phyloP scores from a whole-genome alignment of 768 basidiomycete genomes.

The Boletus rubroflammeus region DNA sequence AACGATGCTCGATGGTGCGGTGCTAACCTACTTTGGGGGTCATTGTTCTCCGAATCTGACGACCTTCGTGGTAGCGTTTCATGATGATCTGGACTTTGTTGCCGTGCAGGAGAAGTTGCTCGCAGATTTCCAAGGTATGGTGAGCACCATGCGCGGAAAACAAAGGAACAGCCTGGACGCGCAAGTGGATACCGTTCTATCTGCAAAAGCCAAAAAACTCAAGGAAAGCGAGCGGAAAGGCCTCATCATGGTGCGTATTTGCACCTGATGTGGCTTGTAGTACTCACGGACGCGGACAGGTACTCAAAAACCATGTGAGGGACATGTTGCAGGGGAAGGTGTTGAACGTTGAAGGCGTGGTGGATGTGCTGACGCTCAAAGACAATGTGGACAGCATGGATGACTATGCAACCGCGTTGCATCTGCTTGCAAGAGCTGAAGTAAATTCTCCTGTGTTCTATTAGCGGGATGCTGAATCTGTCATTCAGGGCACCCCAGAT shows the following conservation, averaged over 20 bases:
- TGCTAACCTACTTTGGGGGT: neutral
- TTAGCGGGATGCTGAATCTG: conserved; percentile 1
- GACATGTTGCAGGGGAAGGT: conserved; percentile 71
- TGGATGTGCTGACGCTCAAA: conserved; percentile 83
- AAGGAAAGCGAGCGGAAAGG: conserved; percentile 44
- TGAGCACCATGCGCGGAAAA: conserved; percentile 45
- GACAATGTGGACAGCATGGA: conserved; percentile 60
- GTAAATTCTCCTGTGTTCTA: conserved; percentile 34
- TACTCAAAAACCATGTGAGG: conserved; percentile 68
- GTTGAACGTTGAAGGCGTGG: conserved; percentile 71
- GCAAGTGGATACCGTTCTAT: conserved; percentile 62
- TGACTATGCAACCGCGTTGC: conserved; percentile 67
- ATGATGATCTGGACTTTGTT: conserved; percentile 84
- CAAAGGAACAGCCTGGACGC: conserved; percentile 62
- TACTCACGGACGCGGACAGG: conserved; percentile 33
- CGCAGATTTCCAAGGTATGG: conserved; percentile 53
- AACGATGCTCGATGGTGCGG: conserved; percentile 51
- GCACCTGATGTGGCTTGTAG: neutral
- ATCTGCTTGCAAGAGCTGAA: conserved; percentile 54
- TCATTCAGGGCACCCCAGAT: conserved; percentile 61
- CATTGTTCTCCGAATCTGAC: neutral
- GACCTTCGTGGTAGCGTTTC: conserved; percentile 55
- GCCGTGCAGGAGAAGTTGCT: conserved; percentile 74
- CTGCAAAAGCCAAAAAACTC: conserved; percentile 46
- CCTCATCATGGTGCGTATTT: conserved; percentile 37